Evolutionary conservation across 75 land plant genomes (phyloP).

Genomic region (Selaginella tamariscina): DNA sequence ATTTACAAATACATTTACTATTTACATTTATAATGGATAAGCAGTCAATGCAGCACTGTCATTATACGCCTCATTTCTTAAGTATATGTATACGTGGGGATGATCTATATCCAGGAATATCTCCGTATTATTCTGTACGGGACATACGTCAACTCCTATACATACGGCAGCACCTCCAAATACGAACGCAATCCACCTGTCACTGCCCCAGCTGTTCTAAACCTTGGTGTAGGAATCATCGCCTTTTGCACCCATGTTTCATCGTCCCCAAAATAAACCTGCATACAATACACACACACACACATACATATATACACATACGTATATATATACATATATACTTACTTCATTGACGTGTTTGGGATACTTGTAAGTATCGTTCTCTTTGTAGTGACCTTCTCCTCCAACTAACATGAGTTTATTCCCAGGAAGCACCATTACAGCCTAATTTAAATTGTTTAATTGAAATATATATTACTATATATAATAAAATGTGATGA

Average conservation of each 20-base stretch:
- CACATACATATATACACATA: no score
- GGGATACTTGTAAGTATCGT: conserved; percentile 26
- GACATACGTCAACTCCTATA: conserved; percentile 15
- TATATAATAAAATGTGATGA: neutral
- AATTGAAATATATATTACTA: neutral
- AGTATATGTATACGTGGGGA: conserved; percentile 34
- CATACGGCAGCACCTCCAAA: conserved; percentile 39
- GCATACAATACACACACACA: no score
- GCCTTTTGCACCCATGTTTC: conserved; percentile 40
- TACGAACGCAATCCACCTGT: conserved; percentile 31
- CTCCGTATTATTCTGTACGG: conserved; percentile 19
- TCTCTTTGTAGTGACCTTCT: conserved; percentile 29
- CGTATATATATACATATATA: no score
- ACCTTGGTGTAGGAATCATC: conserved; percentile 38
- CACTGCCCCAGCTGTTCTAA: conserved; percentile 33
- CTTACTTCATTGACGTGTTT: conserved; percentile 22
- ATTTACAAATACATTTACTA: no score
- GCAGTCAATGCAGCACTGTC: conserved; percentile 20
- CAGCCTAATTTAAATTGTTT: conserved; percentile 18
- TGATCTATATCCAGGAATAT: conserved; percentile 36
- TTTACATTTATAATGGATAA: conserved; percentile 34
- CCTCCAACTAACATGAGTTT: conserved; percentile 33
- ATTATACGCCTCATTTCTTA: conserved; percentile 30
- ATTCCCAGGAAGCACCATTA: conserved; percentile 27
- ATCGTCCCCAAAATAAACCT: conserved; percentile 31